These are phyloP conservation scores for Chytridiales sp. DNA, from an alignment of 371 early-diverging fungal species.

Conservation along the genomic window DNA sequence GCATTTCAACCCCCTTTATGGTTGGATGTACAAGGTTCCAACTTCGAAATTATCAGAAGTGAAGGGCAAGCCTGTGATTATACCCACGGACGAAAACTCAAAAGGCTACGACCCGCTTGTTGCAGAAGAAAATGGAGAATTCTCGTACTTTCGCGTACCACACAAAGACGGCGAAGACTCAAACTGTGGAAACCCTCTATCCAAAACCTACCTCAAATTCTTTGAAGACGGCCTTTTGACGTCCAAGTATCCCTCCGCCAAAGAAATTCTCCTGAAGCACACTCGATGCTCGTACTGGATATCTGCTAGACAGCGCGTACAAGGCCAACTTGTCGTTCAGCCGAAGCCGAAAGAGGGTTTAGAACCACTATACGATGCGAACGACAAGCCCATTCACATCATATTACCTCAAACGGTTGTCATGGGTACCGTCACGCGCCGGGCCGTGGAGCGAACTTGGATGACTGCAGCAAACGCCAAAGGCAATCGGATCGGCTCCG, in stretches of 20 bases:
- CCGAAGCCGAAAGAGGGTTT: slow-evolving; percentile 7
- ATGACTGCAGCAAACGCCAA: slow-evolving; percentile 95
- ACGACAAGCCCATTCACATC: slow-evolving; percentile 59
- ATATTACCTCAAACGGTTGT: slow-evolving; percentile 88
- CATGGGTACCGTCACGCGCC: slow-evolving; percentile 97
- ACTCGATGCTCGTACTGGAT: slow-evolving; percentile 91
- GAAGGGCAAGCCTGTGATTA: slow-evolving; percentile 8
- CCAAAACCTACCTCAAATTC: slow-evolving; percentile 72
- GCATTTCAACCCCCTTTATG: slow-evolving; percentile 59
- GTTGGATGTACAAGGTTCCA: slow-evolving; percentile 85
- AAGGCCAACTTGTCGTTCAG: slow-evolving; percentile 79
- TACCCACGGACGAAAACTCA: slow-evolving; percentile 37
- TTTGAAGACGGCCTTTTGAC: slow-evolving; percentile 81
- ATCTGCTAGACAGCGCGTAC: slow-evolving; percentile 78
- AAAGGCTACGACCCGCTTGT: slow-evolving; percentile 47
- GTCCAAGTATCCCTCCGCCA: slow-evolving; percentile 69
- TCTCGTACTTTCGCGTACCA: slow-evolving; percentile 66
- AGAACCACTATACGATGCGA: slow-evolving; percentile 1
- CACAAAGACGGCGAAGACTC: slow-evolving; percentile 82
- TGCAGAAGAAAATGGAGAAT: slow-evolving; percentile 30
- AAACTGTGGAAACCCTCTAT: slow-evolving; percentile 85
- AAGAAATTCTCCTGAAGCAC: slow-evolving; percentile 75
- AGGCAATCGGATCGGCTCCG: slow-evolving; percentile 86
- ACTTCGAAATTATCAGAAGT: neutral
- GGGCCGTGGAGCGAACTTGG: slow-evolving; percentile 95